Conservation (phyloP, 2,329 filamentous ascomycete genomes). For the Aureobasidium lini region DNA sequence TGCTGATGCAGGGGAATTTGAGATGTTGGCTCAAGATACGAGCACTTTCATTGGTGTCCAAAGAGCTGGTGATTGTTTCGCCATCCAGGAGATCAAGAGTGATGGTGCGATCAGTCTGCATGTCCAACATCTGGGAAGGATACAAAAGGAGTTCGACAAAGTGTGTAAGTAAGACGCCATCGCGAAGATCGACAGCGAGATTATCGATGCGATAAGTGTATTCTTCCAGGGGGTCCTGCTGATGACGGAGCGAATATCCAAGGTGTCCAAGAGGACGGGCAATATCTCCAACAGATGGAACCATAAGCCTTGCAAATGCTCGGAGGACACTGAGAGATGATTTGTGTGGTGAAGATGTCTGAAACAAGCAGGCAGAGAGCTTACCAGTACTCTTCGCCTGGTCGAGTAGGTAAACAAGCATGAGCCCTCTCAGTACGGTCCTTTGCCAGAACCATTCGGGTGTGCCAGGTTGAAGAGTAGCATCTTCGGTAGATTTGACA, state of each 20-base stretch:
- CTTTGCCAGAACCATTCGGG: constrained; percentile 46
- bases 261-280: constrained; percentile 48
- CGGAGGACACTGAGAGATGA: constrained; percentile 48
- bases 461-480: constrained; percentile 27
- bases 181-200: constrained; percentile 54
- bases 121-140: constrained; percentile 22
- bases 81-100: constrained; percentile 40
- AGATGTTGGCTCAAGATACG: constrained; percentile 50
- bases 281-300: constrained; percentile 54
- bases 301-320: constrained; percentile 44
- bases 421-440: constrained; percentile 50
- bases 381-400: constrained; percentile 38
- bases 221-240: constrained; percentile 52
- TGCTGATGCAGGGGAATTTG: constrained; percentile 49
- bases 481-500: not conserved
- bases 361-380: constrained; percentile 42
- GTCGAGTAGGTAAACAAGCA: constrained; percentile 55
- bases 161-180: constrained; percentile 53
- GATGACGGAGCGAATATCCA: constrained; percentile 47
- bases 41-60: constrained; percentile 22
- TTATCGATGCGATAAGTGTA: constrained; percentile 52
- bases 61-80: constrained; percentile 34
- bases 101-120: constrained; percentile 29
- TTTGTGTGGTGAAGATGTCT: constrained; percentile 45
- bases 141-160: constrained; percentile 53